Conservation (phyloP, 2,329 filamentous ascomycete genomes). For the Aspergillus fijiensis region DNA sequence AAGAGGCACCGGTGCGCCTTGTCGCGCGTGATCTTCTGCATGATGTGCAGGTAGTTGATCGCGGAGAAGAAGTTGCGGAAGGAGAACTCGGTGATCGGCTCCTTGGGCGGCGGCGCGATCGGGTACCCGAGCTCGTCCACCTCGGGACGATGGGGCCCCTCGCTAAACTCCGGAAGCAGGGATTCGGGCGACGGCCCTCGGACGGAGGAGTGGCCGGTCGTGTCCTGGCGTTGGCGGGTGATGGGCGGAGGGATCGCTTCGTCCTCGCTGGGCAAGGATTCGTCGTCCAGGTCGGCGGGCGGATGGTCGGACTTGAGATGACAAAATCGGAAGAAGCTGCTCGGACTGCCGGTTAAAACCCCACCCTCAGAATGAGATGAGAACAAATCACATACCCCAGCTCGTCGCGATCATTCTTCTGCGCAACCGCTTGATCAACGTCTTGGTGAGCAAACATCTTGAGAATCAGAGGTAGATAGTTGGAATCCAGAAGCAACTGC, state of each 20-base stretch:
- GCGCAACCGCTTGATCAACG: slow-evolving; percentile 84
- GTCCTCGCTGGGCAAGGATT: slow-evolving; percentile 52
- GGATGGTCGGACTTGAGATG: slow-evolving; percentile 67
- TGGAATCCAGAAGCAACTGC: slow-evolving; percentile 88
- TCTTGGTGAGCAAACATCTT: slow-evolving; percentile 96
- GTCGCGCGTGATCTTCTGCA: slow-evolving; percentile 96
- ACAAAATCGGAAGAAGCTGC: slow-evolving; percentile 88
- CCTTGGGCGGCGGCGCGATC: slow-evolving; percentile 61
- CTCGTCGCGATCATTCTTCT: slow-evolving; percentile 77
- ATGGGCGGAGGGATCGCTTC: slow-evolving; percentile 86
- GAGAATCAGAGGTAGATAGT: slow-evolving; percentile 86
- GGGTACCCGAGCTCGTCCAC: slow-evolving; percentile 89
- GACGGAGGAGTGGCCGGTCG: slow-evolving; percentile 27
- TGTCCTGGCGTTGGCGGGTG: slow-evolving; percentile 52
- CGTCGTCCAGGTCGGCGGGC: slow-evolving; percentile 36
- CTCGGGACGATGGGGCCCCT: slow-evolving; percentile 47
- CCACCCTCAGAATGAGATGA: too few relatives aligned
- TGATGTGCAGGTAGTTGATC: slow-evolving; percentile 91
- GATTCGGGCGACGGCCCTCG: slow-evolving; percentile 29
- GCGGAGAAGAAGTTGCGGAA: slow-evolving; percentile 92
- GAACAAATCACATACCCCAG: slow-evolving; percentile 60
- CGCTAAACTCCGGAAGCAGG: slow-evolving; percentile 22
- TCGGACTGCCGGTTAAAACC: slow-evolving; percentile 9
- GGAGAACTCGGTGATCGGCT: slow-evolving; percentile 83
- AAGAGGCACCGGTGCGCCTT: slow-evolving; percentile 94